These are phyloP conservation scores for Dothistroma septosporum DNA, from an alignment of 2,329 filamentous ascomycete species.

Conservation along the genomic window DNA sequence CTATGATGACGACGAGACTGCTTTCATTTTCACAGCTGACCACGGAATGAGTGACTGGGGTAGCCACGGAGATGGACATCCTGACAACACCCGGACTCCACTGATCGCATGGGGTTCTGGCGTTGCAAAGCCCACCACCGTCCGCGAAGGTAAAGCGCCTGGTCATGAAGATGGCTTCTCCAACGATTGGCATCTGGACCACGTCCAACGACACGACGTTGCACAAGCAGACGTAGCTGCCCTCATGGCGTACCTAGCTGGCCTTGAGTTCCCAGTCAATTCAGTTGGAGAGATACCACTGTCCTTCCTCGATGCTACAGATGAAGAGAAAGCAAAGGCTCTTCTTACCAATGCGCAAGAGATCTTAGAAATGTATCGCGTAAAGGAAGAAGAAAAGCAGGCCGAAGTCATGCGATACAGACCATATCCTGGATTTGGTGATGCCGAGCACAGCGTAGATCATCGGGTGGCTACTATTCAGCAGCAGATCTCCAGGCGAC, in stretches of 20 bases:
- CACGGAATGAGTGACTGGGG: constrained; percentile 99
- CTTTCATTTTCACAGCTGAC: constrained; percentile 95
- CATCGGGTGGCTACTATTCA: constrained; percentile 65
- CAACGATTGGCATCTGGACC: constrained; percentile 77
- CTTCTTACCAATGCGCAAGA: constrained; percentile 77
- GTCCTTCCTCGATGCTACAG: constrained; percentile 68
- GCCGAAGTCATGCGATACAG: constrained; percentile 70
- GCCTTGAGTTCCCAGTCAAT: constrained; percentile 87
- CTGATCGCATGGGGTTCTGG: constrained; percentile 92
- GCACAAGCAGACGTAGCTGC: constrained; percentile 90
- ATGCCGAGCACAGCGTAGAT: constrained; percentile 59
- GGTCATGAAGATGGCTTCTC: constrained; percentile 89
- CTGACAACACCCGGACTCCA: constrained; percentile 92
- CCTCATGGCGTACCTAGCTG: constrained; percentile 88
- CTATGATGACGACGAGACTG: constrained; percentile 76
- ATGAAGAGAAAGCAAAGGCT: constrained; percentile 75
- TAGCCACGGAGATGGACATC: constrained; percentile 97
- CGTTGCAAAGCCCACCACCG: constrained; percentile 65
- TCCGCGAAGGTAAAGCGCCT: constrained; percentile 57
- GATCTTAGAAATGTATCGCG: constrained; percentile 91
- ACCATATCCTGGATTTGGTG: constrained; percentile 68
- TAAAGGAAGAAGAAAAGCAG: constrained; percentile 85
- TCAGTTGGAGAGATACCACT: constrained; percentile 91
- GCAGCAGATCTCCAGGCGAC: constrained; percentile 60
- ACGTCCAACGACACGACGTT: constrained; percentile 83